Conservation (phyloP, 2,329 filamentous ascomycete species). For the Apiospora malaysiana region DNA sequence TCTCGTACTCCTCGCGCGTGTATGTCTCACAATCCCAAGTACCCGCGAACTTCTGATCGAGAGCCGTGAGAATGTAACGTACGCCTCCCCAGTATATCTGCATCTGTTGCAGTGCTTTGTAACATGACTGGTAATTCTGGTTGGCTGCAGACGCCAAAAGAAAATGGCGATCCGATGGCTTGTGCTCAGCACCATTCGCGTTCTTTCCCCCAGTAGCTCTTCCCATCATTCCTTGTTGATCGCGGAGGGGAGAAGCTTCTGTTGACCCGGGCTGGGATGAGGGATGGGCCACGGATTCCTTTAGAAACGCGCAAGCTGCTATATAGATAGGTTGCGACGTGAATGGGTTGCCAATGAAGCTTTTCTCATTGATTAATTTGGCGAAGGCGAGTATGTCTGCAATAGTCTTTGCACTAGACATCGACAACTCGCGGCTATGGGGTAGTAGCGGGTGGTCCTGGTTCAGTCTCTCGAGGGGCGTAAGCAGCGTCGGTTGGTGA, state of each 20-base stretch:
- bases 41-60: conserved; percentile 87
- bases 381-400: conserved; percentile 88
- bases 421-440: conserved; percentile 80
- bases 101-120: conserved; percentile 81
- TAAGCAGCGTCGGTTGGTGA: conserved; percentile 82
- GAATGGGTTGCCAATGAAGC: conserved; percentile 86
- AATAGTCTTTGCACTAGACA: conserved; percentile 91
- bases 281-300: conserved; percentile 77
- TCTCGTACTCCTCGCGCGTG: conserved; percentile 78
- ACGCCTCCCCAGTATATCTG: conserved; percentile 86
- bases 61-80: conserved; percentile 83
- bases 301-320: conserved; percentile 85
- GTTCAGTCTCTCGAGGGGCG: conserved; percentile 68
- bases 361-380: conserved; percentile 83
- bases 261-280: conserved; percentile 67
- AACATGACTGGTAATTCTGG: conserved; percentile 87
- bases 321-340: conserved; percentile 92
- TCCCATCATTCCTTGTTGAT: conserved; percentile 22
- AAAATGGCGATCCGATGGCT: conserved; percentile 68
- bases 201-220: conserved; percentile 2
- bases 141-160: conserved; percentile 81
- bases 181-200: conserved; percentile 37
- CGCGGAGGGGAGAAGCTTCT: neutral
- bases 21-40: conserved; percentile 78
- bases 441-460: conserved; percentile 74